Percentiles rank a stretch among this genome's conserved stretches.
Conservation (phyloP, 2,329 filamentous ascomycete species). For the Sporothrix phasma region DNA sequence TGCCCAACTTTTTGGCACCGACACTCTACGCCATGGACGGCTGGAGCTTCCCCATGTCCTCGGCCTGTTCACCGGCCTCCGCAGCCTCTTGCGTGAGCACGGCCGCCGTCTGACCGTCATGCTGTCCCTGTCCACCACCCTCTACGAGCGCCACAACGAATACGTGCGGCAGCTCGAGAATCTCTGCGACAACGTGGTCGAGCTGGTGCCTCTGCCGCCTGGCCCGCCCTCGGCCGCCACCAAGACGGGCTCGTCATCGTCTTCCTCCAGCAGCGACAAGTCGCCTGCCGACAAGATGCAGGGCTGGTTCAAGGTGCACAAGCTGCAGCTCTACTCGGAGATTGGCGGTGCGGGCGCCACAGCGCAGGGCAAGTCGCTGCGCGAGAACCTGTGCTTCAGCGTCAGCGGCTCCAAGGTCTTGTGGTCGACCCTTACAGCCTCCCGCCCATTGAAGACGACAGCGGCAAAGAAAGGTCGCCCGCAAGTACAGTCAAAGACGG, state of each 20-base stretch:
- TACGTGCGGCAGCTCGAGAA: slow-evolving; percentile 80
- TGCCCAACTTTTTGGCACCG: slow-evolving; percentile 84
- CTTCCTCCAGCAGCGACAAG: slow-evolving; percentile 31
- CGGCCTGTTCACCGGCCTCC: slow-evolving; percentile 70
- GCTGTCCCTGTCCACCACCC: slow-evolving; percentile 65
- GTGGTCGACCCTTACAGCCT: slow-evolving; percentile 82
- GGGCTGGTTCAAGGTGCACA: slow-evolving; percentile 75
- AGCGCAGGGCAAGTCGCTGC: slow-evolving; percentile 53
- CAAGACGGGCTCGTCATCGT: not conserved
- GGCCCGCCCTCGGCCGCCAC: slow-evolving; percentile 11
- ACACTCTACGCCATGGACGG: slow-evolving; percentile 63
- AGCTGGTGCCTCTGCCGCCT: slow-evolving; percentile 65
- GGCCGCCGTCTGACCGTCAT: slow-evolving; percentile 57
- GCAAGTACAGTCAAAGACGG: slow-evolving; percentile 52
- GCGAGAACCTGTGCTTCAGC: slow-evolving; percentile 84
- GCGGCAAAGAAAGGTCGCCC: slow-evolving; percentile 32
- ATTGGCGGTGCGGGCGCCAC: slow-evolving; percentile 74
- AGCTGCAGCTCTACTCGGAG: slow-evolving; percentile 76
- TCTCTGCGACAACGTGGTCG: slow-evolving; percentile 63
- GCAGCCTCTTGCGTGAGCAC: slow-evolving; percentile 62
- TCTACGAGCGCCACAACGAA: slow-evolving; percentile 67
- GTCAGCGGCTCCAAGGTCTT: slow-evolving; percentile 68
- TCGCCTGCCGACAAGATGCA: slow-evolving; percentile 62
- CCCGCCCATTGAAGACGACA: slow-evolving; percentile 72
- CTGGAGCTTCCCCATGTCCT: slow-evolving; percentile 63